Base-by-base conservation (phyloP, 768 basidiomycete genomes). In the Boletus fagicola region DNA sequence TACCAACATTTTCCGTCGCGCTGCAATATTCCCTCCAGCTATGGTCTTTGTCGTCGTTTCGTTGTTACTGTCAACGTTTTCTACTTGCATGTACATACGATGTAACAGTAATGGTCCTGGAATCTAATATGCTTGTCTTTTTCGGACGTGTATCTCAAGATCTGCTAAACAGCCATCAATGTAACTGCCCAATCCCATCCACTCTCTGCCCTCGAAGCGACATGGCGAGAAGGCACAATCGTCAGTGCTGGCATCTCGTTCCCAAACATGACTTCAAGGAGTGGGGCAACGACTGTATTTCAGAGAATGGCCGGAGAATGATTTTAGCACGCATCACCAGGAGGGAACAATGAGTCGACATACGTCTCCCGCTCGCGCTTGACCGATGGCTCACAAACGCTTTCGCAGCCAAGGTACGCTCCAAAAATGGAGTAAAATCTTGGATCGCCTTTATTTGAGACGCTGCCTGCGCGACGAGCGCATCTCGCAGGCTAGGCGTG, bases 111-210 rank as follows among this genome's bases (percentile, higher is more conserved):
- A 28, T 40, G 43, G 18, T 20, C 26, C 20, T 36, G 28, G 18
- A 47, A 16, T 33, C 16, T 31, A 20, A 28, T 18, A n/a, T n/a
- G 16, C 18, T 46, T 40, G 51, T 43, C 63, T n/a, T 48, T 51
- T 38, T 49, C 28, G 31, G 13, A 42, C 5, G 20, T 22, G 40
- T n/a, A 22, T 40, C 43, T 46, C 30, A 16, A 26, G 20, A 49
- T 20, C 7, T 12, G 13, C 42, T 61, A 72, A 24, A 72, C 63
- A 33, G 68, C 72, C 61, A 64, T 65, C 22, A 74, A 31, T 11
- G 72, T 60, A 31, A 74, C 49, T 16, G 52, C 70, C 62, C 64
- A 72, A 47, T 71, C 66, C 70, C 70, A 72, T 12, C 48, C 58
- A 18, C 22, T 45, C 28, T 60, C 65, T 9, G 42, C 39, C 48